Evolutionary conservation across 2,329 filamentous ascomycete species (phyloP).

Genomic region (Drechslera avenae): DNA sequence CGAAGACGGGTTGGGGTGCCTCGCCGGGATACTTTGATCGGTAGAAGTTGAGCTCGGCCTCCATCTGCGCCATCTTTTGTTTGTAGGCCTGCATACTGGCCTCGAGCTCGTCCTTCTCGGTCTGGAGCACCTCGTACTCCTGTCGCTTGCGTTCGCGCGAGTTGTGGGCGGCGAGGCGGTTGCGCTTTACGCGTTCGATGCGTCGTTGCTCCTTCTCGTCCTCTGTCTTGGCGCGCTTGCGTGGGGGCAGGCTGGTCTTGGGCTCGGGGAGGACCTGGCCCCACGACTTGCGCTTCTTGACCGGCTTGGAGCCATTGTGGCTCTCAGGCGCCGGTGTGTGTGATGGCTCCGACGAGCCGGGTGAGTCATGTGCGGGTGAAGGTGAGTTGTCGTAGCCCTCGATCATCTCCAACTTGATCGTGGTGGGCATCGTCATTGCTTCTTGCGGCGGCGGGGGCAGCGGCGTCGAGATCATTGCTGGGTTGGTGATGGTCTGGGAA

Average conservation of each 20-base stretch:
- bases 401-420: slow-evolving; percentile 52
- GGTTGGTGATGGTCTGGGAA: slow-evolving; percentile 30
- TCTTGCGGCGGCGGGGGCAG: slow-evolving; percentile 32
- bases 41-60: slow-evolving; percentile 53
- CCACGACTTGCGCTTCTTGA: slow-evolving; percentile 98
- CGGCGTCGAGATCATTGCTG: slow-evolving; percentile 28
- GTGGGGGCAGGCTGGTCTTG: slow-evolving; percentile 92
- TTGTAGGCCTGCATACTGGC: slow-evolving; percentile 63
- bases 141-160: slow-evolving; percentile 91
- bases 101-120: slow-evolving; percentile 68
- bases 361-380: slow-evolving; percentile 26
- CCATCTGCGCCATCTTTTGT: slow-evolving; percentile 54
- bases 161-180: slow-evolving; percentile 93
- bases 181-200: slow-evolving; percentile 95
- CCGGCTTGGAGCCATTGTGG: slow-evolving; percentile 58
- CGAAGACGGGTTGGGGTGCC: slow-evolving; percentile 27
- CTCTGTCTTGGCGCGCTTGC: slow-evolving; percentile 97
- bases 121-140: slow-evolving; percentile 83
- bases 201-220: slow-evolving; percentile 98
- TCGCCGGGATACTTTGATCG: slow-evolving; percentile 42
- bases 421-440: slow-evolving; percentile 33
- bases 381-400: slow-evolving; percentile 34
- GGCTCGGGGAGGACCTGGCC: slow-evolving; percentile 95
- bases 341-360: slow-evolving; percentile 24
- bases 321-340: slow-evolving; percentile 29